Percentiles rank a stretch among this genome's conserved stretches.
Evolutionary conservation across 2,329 filamentous ascomycete genomes (phyloP).

Genomic region (Penicillium sp.): DNA sequence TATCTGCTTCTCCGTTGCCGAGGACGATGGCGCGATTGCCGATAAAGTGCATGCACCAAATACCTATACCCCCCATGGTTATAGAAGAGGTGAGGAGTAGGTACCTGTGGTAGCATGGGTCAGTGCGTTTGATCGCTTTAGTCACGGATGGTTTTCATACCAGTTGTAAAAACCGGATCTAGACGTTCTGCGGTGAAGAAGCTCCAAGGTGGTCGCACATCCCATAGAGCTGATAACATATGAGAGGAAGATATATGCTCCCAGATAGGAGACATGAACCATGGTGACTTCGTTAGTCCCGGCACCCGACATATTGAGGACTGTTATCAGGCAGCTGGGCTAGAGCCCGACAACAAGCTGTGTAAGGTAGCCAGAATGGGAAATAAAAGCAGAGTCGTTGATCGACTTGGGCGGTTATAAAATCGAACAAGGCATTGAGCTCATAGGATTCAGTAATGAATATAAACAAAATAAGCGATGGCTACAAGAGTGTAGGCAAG

Average conservation of each 20-base stretch:
- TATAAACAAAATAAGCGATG: background rate
- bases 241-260: slow-evolving; percentile 66
- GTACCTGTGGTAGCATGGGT: slow-evolving; percentile 46
- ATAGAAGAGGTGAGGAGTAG: slow-evolving; percentile 64
- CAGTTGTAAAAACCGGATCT: slow-evolving; percentile 68
- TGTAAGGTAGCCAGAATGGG: background rate
- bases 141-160: slow-evolving; percentile 44
- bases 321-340: background rate
- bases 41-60: slow-evolving; percentile 82
- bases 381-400: background rate
- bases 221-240: slow-evolving; percentile 72
- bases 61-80: slow-evolving; percentile 71
- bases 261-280: slow-evolving; percentile 40
- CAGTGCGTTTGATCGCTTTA: background rate
- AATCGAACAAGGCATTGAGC: background rate
- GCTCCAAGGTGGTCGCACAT: slow-evolving; percentile 74
- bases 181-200: slow-evolving; percentile 74
- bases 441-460: background rate
- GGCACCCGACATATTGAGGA: slow-evolving; percentile 21
- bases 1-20: slow-evolving; percentile 57
- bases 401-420: background rate
- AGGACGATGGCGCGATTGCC: slow-evolving; percentile 77
- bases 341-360: background rate
- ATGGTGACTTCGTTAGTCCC: slow-evolving; percentile 7
- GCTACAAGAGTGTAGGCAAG: background rate